These are phyloP conservation scores for Tricholoma sp. DNA, from an alignment of 768 basidiomycete genomes.

Conservation along the genomic window DNA sequence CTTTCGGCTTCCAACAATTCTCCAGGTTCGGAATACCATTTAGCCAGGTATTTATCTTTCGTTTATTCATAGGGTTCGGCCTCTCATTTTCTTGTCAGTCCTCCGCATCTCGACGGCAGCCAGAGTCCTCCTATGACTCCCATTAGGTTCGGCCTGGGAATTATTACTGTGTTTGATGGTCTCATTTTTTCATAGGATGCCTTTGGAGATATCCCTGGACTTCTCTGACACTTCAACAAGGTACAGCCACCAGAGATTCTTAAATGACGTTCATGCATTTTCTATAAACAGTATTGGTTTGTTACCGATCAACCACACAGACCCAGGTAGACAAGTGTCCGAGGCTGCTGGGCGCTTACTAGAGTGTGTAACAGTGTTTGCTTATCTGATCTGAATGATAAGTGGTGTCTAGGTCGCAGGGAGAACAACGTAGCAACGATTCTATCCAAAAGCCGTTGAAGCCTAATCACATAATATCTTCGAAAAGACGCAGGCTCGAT, in stretches of 20 bases:
- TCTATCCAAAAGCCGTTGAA: not conserved
- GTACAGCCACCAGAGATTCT: not conserved
- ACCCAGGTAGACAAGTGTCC: not conserved
- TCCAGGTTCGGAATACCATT: not conserved
- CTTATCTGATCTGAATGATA: not conserved
- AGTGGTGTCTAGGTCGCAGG: not conserved
- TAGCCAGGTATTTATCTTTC: not conserved
- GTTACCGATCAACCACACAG: not conserved
- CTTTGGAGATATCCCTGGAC: not conserved
- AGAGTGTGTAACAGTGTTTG: not conserved
- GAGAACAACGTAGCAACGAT: not conserved
- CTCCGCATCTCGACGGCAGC: not conserved
- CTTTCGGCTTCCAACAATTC: not conserved
- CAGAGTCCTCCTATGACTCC: not conserved
- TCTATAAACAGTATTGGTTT: not conserved
- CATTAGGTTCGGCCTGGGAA: not conserved
- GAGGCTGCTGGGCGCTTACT: too few relatives aligned
- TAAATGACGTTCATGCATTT: not conserved
- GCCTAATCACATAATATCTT: not conserved
- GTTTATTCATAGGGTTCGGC: not conserved
- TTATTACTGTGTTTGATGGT: not conserved
- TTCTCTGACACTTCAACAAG: not conserved
- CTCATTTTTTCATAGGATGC: not conserved
- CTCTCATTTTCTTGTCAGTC: not conserved
- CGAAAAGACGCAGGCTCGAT: slow-evolving; percentile 2